Evolutionary conservation across 2,329 filamentous ascomycete genomes (phyloP).

Genomic region (Arthrobotrys sphaeroides): DNA sequence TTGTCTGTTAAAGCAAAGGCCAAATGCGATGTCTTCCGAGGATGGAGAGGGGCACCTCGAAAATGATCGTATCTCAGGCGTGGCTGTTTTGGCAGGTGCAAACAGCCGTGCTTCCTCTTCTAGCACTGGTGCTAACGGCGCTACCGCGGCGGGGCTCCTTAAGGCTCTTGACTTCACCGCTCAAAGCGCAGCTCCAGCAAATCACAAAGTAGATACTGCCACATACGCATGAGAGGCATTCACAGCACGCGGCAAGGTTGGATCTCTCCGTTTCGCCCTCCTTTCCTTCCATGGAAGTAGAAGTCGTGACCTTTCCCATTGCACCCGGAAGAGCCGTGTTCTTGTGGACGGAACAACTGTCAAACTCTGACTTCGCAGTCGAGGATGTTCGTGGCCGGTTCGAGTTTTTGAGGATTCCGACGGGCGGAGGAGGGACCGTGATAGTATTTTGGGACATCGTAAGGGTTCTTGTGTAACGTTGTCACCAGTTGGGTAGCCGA

Average conservation of each 20-base stretch:
- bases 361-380: slow-evolving; percentile 2
- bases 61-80: background rate
- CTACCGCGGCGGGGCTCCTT: slow-evolving; percentile 28
- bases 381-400: slow-evolving; percentile 9
- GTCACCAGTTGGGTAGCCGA: background rate
- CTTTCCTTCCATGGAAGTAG: too few relatives aligned
- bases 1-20: too few relatives aligned
- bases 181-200: slow-evolving; percentile 51
- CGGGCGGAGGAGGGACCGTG: slow-evolving; percentile 14
- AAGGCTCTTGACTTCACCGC: slow-evolving; percentile 47
- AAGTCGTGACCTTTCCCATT: too few relatives aligned
- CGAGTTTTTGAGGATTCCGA: slow-evolving; percentile 25
- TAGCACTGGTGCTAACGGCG: background rate
- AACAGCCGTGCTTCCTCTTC: slow-evolving; percentile 25
- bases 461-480: background rate
- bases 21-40: too few relatives aligned
- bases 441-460: slow-evolving; percentile 33
- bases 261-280: slow-evolving; percentile 40
- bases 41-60: too few relatives aligned
- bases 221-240: slow-evolving; percentile 47
- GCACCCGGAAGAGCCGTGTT: background rate
- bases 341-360: slow-evolving; percentile 40
- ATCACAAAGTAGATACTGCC: slow-evolving; percentile 43
- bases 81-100: slow-evolving; percentile 18
- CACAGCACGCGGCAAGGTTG: slow-evolving; percentile 40